phyloP scores from a whole-genome alignment of 2,329 filamentous ascomycete genomes.

The Colletotrichum brevisporum region DNA sequence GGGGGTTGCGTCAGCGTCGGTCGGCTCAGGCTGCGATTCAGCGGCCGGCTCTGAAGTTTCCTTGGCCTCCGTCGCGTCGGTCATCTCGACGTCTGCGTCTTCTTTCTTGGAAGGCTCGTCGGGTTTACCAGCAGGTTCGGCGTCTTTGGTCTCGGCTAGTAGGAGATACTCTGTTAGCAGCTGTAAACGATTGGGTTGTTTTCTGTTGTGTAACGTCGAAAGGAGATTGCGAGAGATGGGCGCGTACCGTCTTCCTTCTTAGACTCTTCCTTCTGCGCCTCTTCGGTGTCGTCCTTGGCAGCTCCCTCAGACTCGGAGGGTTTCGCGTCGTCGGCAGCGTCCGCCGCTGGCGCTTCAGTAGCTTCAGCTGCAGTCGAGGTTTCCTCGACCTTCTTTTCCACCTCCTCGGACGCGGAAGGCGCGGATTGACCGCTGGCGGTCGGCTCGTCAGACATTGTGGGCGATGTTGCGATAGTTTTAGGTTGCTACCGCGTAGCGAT shows the following conservation, averaged over 20 bases:
- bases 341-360: slow-evolving; percentile 42
- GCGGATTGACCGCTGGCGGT: slow-evolving; percentile 43
- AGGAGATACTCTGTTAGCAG: slow-evolving; percentile 11
- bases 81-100: slow-evolving; percentile 73
- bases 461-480: slow-evolving; percentile 31
- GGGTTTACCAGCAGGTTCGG: slow-evolving; percentile 49
- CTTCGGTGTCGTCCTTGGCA: slow-evolving; percentile 44
- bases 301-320: slow-evolving; percentile 44
- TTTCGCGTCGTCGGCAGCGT: slow-evolving; percentile 44
- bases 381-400: slow-evolving; percentile 52
- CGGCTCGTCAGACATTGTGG: slow-evolving; percentile 56
- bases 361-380: slow-evolving; percentile 51
- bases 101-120: slow-evolving; percentile 49
- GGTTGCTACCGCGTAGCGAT: slow-evolving; percentile 16
- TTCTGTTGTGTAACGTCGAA: background rate
- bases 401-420: slow-evolving; percentile 34
- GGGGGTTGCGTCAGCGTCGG: slow-evolving; percentile 46
- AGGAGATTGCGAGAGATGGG: background rate
- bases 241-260: slow-evolving; percentile 49
- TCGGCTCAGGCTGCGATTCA: slow-evolving; percentile 44
- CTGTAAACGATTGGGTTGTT: slow-evolving; percentile 36
- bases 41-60: slow-evolving; percentile 49
- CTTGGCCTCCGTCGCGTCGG: slow-evolving; percentile 69
- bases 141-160: slow-evolving; percentile 46
- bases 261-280: slow-evolving; percentile 43